Evolutionary conservation across 2,329 filamentous ascomycete genomes (phyloP).

Genomic region (Diaporthe caulivora): DNA sequence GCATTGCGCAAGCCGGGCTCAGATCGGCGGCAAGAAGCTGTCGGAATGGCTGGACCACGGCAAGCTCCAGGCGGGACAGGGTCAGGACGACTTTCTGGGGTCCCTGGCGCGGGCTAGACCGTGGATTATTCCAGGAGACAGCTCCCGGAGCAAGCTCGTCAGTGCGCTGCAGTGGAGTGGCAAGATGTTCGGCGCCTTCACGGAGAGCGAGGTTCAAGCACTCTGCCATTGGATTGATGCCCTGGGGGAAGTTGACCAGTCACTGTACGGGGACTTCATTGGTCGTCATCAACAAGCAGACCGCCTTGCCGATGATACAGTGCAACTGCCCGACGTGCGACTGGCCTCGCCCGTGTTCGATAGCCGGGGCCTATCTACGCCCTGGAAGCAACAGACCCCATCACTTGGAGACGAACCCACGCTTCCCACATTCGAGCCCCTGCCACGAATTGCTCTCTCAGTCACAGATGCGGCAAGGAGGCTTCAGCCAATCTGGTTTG

Average conservation of each 20-base stretch:
- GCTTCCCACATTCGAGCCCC: neutral
- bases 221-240: constrained; percentile 55
- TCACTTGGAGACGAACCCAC: neutral
- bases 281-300: neutral
- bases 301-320: neutral
- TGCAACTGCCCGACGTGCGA: neutral
- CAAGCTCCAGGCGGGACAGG: neutral
- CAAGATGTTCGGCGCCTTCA: constrained; percentile 64
- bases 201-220: constrained; percentile 53
- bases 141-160: constrained; percentile 54
- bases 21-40: constrained; percentile 53
- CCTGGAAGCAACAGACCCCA: neutral
- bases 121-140: constrained; percentile 57
- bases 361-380: neutral
- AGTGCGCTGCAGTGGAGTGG: constrained; percentile 59
- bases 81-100: constrained; percentile 47
- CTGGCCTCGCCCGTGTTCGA: neutral
- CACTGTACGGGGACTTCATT: constrained; percentile 41
- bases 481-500: constrained; percentile 19
- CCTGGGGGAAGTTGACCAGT: constrained; percentile 7
- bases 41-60: constrained; percentile 54
- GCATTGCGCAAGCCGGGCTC: constrained; percentile 53
- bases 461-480: neutral
- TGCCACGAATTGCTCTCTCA: neutral
- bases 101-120: constrained; percentile 50